phyloP scores from a whole-genome alignment of 1,284 basidiomycete species.

The Puccinia polysora region DNA sequence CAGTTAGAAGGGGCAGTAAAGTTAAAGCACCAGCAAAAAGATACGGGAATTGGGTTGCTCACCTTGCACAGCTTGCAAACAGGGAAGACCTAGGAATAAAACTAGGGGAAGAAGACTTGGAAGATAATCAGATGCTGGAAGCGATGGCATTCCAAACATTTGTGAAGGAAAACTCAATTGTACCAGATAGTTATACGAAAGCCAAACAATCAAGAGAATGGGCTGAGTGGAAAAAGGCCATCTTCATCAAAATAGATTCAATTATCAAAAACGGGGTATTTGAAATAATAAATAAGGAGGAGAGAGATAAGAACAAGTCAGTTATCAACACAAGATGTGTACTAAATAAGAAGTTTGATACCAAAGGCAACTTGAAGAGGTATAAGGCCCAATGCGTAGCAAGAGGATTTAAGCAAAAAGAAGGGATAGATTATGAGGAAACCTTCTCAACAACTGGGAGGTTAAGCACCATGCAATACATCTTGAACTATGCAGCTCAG shows the following conservation, averaged over 20 bases:
- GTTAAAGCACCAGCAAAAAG: background rate
- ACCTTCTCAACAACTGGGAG: background rate
- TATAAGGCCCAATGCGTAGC: conserved; percentile 9
- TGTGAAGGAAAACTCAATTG: background rate
- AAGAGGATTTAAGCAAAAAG: conserved; percentile 10
- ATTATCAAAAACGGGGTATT: conserved; percentile 5
- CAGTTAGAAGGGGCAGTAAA: background rate
- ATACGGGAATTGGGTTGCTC: background rate
- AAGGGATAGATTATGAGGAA: conserved; percentile 11
- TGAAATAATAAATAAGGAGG: background rate
- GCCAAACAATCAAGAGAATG: background rate
- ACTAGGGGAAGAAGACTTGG: background rate
- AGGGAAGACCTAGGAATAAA: background rate
- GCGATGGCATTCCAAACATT: background rate
- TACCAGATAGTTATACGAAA: background rate
- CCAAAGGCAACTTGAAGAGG: background rate
- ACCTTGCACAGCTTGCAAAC: background rate
- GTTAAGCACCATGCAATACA: background rate
- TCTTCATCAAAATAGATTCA: background rate
- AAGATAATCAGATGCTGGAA: background rate
- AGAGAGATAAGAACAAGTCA: background rate
- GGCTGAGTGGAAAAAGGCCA: conserved; percentile 5
- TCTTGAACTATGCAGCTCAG: background rate
- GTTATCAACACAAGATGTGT: conserved; percentile 2
- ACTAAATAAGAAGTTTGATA: conserved; percentile 10